Conservation (phyloP, 306 rosid genomes). For the Vachellia collinsii region DNA sequence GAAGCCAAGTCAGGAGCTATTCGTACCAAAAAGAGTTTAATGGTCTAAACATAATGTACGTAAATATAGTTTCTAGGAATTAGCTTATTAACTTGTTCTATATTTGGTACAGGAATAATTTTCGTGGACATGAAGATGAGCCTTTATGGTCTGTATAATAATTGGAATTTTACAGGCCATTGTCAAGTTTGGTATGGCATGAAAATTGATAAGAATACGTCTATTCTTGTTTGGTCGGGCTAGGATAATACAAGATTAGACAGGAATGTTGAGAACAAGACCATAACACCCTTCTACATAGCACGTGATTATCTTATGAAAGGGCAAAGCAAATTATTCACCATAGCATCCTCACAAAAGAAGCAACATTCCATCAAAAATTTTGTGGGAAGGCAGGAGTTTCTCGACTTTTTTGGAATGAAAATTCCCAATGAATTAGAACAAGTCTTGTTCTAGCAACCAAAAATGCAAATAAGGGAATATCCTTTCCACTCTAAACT, state of each 20-base stretch:
- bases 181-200: not conserved
- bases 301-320: not conserved
- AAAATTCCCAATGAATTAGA: not conserved
- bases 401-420: not conserved
- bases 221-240: not conserved
- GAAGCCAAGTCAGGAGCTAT: not conserved
- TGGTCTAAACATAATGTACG: not conserved
- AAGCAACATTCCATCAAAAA: not conserved
- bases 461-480: not conserved
- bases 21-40: not conserved
- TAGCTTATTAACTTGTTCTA: not conserved
- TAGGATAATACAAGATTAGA: not conserved
- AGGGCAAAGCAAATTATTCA: not conserved
- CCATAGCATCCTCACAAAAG: not conserved
- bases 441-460: not conserved
- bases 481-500: not conserved
- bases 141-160: not conserved
- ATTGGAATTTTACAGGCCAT: not conserved
- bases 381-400: not conserved
- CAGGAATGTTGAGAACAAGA: not conserved
- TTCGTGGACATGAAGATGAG: not conserved
- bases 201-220: not conserved
- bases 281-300: not conserved
- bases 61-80: not conserved
- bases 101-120: not conserved